Base-by-base conservation (phyloP, 2,329 filamentous ascomycete species). In the Neofusicoccum kwambonambiense region DNA sequence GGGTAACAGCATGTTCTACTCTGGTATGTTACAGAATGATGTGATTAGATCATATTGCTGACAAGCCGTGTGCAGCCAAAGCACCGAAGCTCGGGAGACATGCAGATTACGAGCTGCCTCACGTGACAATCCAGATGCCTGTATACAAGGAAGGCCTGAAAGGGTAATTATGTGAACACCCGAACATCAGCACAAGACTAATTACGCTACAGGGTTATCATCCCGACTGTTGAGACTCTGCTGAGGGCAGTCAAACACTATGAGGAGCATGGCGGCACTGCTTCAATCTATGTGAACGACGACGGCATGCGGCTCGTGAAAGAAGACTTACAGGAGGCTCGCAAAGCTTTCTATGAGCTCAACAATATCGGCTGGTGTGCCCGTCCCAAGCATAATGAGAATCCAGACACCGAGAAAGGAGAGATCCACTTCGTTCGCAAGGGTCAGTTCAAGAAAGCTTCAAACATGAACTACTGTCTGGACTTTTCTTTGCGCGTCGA, bases 241-340 rank as follows among this genome's bases (percentile, higher is more conserved):
- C 31, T 58, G 12, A 39, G 41, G 17, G 62, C 62, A 12, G 91
- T 92, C 74, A 89, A 87, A 39, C 91, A 88, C 0, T 92, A 92
- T 71, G 89, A 92, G 74, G 81, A 90, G 12, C 89, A 91, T 72
- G 90, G 90, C 67, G 90, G 90, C 17, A 90, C 89, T 4, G 89
- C 89, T 67, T 91, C 91, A 73, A 88, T 92, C 78, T 90, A 92
- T 72, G 80, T 92, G 76, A 91, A 92, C 72, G 89, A 92, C 68
- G 89, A 92, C 68, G 89, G 89, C 71, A 81, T 92, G 60, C 89
- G 91, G 75, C 80, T 91, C 39, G 79, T 92, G 56, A 77, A 81
- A 7, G 74, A 77, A 19, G 79, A 81, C 41, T 73, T 82, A 60
- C 75, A 77, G 12, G 73, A 78, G 65, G 78, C 76, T n/a, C 74